Conservation (phyloP, 108 stramenopile species). For the Cyclotella atomus region DNA sequence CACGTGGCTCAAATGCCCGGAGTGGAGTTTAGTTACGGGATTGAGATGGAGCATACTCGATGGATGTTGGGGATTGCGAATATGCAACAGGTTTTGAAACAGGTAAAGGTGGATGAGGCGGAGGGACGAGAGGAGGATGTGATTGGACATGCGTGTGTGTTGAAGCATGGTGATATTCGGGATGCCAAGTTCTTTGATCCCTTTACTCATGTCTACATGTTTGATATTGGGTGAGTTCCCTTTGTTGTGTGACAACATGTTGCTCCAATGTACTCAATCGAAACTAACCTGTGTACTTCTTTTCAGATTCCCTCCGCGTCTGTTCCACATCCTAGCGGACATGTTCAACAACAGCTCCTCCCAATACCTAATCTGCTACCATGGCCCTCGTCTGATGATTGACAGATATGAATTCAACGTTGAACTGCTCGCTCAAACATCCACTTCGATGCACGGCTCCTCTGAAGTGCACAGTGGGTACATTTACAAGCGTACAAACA, state of each 20-base stretch:
- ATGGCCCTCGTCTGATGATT: conserved; percentile 73
- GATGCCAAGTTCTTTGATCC: conserved; percentile 90
- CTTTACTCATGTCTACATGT: conserved; percentile 99
- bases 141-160: conserved; percentile 57
- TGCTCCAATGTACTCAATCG: neutral
- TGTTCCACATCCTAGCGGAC: conserved; percentile 64
- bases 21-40: conserved; percentile 88
- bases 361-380: conserved; percentile 82
- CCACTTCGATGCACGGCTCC: conserved; percentile 89
- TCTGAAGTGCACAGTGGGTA: conserved; percentile 83
- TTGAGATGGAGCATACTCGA: conserved; percentile 89
- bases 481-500: conserved; percentile 66
- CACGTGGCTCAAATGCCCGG: conserved; percentile 93
- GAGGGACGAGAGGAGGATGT: neutral
- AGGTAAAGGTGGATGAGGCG: conserved; percentile 26
- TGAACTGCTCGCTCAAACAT: conserved; percentile 68
- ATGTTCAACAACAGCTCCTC: conserved; percentile 76
- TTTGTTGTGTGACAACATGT: neutral
- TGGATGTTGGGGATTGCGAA: conserved; percentile 85
- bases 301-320: conserved; percentile 71
- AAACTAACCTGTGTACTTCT: neutral
- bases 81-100: conserved; percentile 64
- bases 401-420: conserved; percentile 77
- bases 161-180: conserved; percentile 87
- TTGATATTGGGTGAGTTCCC: conserved; percentile 85